Conservation (phyloP, 371 early-diverging fungal genomes). For the Gilbertella persicaria region DNA sequence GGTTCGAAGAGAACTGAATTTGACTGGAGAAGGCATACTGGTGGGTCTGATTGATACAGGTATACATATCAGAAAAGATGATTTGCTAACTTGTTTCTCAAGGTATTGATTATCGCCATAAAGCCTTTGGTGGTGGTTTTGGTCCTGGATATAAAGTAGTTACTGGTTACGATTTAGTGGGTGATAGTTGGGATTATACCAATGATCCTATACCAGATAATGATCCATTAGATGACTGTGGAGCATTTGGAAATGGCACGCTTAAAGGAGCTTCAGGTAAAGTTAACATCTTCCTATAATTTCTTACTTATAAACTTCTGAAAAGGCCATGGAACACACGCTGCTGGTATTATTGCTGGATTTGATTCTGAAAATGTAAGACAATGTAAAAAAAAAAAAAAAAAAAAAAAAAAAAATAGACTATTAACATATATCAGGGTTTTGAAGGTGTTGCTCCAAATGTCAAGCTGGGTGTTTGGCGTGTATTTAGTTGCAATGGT, state of each 20-base stretch:
- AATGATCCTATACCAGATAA: slow-evolving; percentile 5
- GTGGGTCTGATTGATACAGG: too few species aligned
- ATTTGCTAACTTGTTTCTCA: slow-evolving; percentile 5
- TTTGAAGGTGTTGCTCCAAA: slow-evolving; percentile 61
- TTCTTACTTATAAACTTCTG: neutral
- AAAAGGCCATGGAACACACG: slow-evolving; percentile 35
- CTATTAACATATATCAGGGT: slow-evolving; percentile 4
- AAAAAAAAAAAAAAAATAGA: neutral
- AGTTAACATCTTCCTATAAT: neutral
- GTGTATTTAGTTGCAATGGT: slow-evolving; percentile 63
- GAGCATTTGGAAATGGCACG: slow-evolving; percentile 1
- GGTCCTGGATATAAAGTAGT: slow-evolving; percentile 61
- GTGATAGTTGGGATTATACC: slow-evolving; percentile 39
- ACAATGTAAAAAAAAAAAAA: neutral
- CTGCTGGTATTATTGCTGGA: slow-evolving; percentile 61
- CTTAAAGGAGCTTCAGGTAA: too few species aligned
- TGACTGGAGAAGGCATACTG: too few species aligned
- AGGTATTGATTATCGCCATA: slow-evolving; percentile 66
- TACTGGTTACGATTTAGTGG: slow-evolving; percentile 66
- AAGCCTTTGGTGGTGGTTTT: slow-evolving; percentile 71
- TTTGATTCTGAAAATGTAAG: slow-evolving; percentile 34
- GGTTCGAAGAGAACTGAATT: too few species aligned
- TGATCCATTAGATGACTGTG: slow-evolving; percentile 33
- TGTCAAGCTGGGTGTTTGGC: slow-evolving; percentile 40
- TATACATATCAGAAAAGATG: neutral